Conservation (phyloP, 2,329 filamentous ascomycete genomes). For the Leptosphaerulina australis region DNA sequence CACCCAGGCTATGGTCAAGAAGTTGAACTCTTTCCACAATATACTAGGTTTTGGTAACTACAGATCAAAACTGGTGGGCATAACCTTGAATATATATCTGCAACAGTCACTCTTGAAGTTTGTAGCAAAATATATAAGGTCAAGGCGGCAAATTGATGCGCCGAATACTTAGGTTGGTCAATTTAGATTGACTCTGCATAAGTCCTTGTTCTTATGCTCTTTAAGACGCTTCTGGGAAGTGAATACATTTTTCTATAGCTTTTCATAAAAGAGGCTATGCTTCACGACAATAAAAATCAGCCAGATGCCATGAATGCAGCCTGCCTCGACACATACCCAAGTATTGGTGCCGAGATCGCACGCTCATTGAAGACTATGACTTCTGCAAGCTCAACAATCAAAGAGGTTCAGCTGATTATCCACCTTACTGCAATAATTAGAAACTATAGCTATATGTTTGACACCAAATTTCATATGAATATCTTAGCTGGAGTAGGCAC, state of each 20-base stretch:
- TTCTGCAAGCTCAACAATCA: constrained; percentile 37
- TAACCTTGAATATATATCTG: constrained; percentile 43
- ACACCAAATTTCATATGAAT: constrained; percentile 39
- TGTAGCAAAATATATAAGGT: constrained; percentile 48
- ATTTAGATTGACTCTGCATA: constrained; percentile 60
- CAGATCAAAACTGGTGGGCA: constrained; percentile 34
- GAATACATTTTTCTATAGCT: constrained; percentile 63
- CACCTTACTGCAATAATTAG: constrained; percentile 52
- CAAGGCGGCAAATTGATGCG: constrained; percentile 52
- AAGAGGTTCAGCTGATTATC: constrained; percentile 43
- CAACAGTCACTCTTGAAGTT: too few species aligned
- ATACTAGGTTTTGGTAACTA: constrained; percentile 55
- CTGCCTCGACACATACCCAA: constrained; percentile 58
- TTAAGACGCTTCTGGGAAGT: constrained; percentile 60
- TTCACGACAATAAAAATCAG: constrained; percentile 57
- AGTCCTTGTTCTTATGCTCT: constrained; percentile 58
- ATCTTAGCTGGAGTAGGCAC: constrained; percentile 46
- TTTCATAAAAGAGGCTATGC: constrained; percentile 61
- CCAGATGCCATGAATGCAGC: constrained; percentile 53
- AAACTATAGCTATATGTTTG: constrained; percentile 52
- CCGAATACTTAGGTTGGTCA: constrained; percentile 58
- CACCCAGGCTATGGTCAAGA: too few species aligned
- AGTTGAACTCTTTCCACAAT: too few species aligned
- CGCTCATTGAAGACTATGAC: constrained; percentile 49
- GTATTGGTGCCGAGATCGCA: constrained; percentile 54